Evolutionary conservation across 208 protist genomes (phyloP).

Genomic region (Angomonas ambiguus): DNA sequence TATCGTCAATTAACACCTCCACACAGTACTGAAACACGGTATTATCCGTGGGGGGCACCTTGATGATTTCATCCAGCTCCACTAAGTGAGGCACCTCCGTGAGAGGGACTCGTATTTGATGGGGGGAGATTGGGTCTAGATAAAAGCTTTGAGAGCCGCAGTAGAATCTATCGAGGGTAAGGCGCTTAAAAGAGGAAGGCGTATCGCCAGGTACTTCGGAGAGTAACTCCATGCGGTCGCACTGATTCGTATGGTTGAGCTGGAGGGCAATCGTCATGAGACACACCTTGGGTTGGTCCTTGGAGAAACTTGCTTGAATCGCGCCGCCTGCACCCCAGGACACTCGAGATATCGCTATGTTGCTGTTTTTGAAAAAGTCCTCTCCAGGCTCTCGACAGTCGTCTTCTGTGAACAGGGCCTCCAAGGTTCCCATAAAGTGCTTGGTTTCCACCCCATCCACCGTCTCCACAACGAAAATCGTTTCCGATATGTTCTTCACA

Average conservation of each 20-base stretch:
- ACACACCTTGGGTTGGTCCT: background rate
- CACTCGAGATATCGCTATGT: slow-evolving; percentile 4
- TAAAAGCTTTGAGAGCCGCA: slow-evolving; percentile 41
- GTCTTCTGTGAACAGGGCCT: background rate
- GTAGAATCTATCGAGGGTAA: slow-evolving; percentile 20
- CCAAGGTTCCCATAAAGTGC: background rate
- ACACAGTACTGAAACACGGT: slow-evolving; percentile 43
- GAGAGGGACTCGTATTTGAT: slow-evolving; percentile 37
- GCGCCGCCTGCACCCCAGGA: slow-evolving; percentile 10
- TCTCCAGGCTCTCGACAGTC: background rate
- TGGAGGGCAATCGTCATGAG: background rate
- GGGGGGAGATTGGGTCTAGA: slow-evolving; percentile 29
- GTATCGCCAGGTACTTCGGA: background rate
- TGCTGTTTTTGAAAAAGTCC: slow-evolving; percentile 5
- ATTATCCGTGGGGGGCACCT: slow-evolving; percentile 10
- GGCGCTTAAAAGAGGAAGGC: background rate
- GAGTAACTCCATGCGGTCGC: background rate
- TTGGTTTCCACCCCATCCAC: background rate
- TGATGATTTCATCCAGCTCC: slow-evolving; percentile 15
- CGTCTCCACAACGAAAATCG: background rate
- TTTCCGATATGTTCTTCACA: background rate
- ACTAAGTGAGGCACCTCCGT: slow-evolving; percentile 19
- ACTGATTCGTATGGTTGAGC: background rate
- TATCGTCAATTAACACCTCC: slow-evolving; percentile 23
- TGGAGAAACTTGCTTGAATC: background rate